Base-by-base conservation (phyloP, 768 basidiomycete genomes). In the Chlorophyllum brunneum region DNA sequence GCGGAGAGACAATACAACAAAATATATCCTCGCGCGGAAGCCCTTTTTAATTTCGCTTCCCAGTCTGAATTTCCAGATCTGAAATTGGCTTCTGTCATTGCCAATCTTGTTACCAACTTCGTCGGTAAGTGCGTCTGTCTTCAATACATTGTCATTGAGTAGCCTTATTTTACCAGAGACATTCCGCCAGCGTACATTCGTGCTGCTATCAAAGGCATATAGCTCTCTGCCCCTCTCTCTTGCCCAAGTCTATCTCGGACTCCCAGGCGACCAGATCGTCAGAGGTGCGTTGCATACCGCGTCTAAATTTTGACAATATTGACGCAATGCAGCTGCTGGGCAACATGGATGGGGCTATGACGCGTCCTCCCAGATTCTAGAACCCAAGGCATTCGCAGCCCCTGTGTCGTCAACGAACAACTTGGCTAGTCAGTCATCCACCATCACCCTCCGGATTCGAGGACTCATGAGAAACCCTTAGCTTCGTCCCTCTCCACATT, bases 171-270 rank as follows among this genome's bases (percentile, higher is more conserved):
- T 18, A 26, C 10, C 30, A 89, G 87, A 79, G 2, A 62, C 71
- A 7, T 88, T 88, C 67, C 81, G 84, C 38, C 60, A 61, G 50
- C 74, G 80, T 54, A 83, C 82, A 0, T 75, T 85, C 55, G 58
- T 59, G 1, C 70, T 88, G 7, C 59, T 88, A 18, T 76, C 81
- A 7, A 79, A 73, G 58, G 84, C 83, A n/a, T 88, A 86, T 65
- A 75, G 78, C 2, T 81, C 83, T 1, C 66, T 90, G 20, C 76
- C 80, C 10, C 54, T 82, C 9, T 50, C 74, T 2, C 70, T 83
- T 3, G 82, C 80, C 10, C 75, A 80, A 57, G 65, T 56, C 23
- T 88, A 86, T 61, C 71, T 88, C 36, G 82, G 83, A 20, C 65
- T 81, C 54, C 53, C 66, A 6, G 54, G 64, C 2, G 72, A 74